Evolutionary conservation across 257 asterid species (phyloP), one percentile per base, ranked within the genome.

Genomic region (Lycium barbarum): DNA sequence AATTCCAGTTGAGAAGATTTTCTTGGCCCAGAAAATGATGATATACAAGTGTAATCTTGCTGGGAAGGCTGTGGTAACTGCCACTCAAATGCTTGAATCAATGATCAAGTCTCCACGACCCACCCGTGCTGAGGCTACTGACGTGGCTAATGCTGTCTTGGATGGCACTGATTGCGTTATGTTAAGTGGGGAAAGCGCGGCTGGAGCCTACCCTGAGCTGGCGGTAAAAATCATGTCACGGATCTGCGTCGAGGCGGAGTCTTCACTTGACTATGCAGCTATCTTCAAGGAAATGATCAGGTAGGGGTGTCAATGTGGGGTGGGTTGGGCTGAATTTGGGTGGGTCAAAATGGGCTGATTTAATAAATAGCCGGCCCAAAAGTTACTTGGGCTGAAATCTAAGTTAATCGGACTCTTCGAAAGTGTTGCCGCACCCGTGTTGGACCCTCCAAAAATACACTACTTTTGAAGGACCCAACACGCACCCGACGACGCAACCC

Each of bases 31-130:
- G 92, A 95, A 95, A 88, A 88, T 95, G 97, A 95, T 93, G 98
- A 95, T 95, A 67, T 92, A 93, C 92, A 95, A 95, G 90, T 95
- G 98, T 85, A 95, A 95, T 83, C 93, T 91, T 65, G 96, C 87
- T 2, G 98, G 98, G 0, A 95, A 95, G 84, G 94, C 98, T 7
- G 98, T 95, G 9, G 98, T 95, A 26, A 95, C 98, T 0, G 98
- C 98, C 62, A 95, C 98, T 0, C 98, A 95, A 88, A 95, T 95
- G 98, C 98, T 95, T 15, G 98, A 95, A 85, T 95, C 98, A 43
- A 95, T 95, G 98, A 93, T 93, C 62, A 95, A 95, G 91, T 95
- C 98, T 22, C 98, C 98, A 17, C 89, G 98, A 82, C 98, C 98
- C 22, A 95, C 98, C 7, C 95, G 98, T 66, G 98, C 98, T 5